These are phyloP conservation scores for Lipomyces oligophaga DNA, from an alignment of 805 yeast genomes.

Conservation along the genomic window DNA sequence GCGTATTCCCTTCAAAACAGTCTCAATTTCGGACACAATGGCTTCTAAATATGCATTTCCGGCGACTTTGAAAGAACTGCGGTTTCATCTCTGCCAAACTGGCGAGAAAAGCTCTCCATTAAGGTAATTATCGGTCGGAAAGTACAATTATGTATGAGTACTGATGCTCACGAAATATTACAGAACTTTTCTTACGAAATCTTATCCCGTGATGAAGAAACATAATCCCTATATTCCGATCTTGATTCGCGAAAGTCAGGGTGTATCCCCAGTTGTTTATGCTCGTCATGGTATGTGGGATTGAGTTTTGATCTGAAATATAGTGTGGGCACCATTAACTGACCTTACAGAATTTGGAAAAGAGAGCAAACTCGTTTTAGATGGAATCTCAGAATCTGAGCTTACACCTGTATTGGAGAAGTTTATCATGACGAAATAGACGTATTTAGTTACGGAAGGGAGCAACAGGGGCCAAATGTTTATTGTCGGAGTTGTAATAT, in stretches of 20 bases:
- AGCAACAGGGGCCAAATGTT: no score
- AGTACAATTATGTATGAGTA: neutral
- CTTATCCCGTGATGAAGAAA: conserved; percentile 63
- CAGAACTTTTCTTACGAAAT: conserved; percentile 56
- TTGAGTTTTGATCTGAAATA: neutral
- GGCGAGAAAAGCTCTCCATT: conserved; percentile 66
- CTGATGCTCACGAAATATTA: neutral
- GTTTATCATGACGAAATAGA: conserved; percentile 17
- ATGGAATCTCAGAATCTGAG: conserved; percentile 31
- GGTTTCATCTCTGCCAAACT: conserved; percentile 72
- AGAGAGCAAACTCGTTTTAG: conserved; percentile 47
- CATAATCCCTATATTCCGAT: conserved; percentile 67
- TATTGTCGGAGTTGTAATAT: conserved; percentile 11
- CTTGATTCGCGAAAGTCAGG: conserved; percentile 71
- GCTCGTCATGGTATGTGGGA: conserved; percentile 54
- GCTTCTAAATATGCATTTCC: conserved; percentile 41
- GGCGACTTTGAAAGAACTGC: conserved; percentile 63
- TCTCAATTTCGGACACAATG: no score
- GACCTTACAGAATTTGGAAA: conserved; percentile 40
- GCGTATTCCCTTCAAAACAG: neutral
- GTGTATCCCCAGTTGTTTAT: conserved; percentile 67
- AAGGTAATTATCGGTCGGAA: conserved; percentile 38
- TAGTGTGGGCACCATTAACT: neutral
- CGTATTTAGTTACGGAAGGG: neutral
- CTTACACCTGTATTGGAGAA: conserved; percentile 32